Evolutionary conservation across 2,329 filamentous ascomycete species (phyloP).

Genomic region (Colletotrichum truncatum): DNA sequence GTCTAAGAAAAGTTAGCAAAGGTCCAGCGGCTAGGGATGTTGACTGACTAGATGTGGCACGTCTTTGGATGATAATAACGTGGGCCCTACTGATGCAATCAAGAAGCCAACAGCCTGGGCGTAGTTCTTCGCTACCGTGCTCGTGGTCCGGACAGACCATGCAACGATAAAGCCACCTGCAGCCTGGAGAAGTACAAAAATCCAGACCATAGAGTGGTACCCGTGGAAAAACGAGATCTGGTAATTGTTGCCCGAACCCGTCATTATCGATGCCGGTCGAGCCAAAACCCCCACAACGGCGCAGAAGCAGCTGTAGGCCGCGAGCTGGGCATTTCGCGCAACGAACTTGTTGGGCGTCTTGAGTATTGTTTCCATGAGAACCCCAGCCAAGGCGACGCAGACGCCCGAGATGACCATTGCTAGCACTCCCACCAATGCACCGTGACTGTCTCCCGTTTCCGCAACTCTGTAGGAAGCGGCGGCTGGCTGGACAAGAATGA

Average conservation of each 20-base stretch:
- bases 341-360: background rate
- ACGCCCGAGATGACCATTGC: background rate
- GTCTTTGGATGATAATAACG: background rate
- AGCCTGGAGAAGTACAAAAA: background rate
- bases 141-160: background rate
- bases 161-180: background rate
- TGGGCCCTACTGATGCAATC: background rate
- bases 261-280: background rate
- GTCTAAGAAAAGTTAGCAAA: too few relatives aligned
- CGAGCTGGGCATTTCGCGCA: background rate
- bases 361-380: background rate
- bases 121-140: background rate
- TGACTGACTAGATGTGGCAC: background rate
- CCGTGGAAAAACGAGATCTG: background rate
- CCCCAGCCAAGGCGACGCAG: background rate
- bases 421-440: background rate
- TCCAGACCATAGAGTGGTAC: background rate
- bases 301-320: background rate
- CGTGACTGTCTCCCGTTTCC: background rate
- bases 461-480: background rate
- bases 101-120: background rate
- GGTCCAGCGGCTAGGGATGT: background rate
- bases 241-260: fast-evolving
- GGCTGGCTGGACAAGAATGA: background rate
- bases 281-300: background rate